phyloP scores from a whole-genome alignment of 345 rosid species.

The Citrus medica region DNA sequence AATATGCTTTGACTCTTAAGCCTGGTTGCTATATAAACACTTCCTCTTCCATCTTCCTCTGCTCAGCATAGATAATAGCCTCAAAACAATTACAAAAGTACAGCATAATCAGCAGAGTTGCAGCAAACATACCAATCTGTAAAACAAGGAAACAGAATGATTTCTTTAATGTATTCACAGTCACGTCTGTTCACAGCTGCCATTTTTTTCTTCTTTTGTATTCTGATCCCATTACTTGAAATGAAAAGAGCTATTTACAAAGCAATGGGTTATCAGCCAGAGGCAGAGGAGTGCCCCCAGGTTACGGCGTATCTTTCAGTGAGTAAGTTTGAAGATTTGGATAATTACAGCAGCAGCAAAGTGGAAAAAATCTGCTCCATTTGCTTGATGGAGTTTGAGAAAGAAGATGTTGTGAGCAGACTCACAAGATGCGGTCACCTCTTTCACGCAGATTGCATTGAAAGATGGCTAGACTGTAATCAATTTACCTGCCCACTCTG shows the following conservation, averaged over 20 bases:
- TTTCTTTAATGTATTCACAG: slow-evolving; percentile 37
- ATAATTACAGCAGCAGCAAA: background rate
- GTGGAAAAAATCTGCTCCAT: slow-evolving; percentile 47
- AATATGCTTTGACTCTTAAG: background rate
- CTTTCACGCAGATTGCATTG: slow-evolving; percentile 62
- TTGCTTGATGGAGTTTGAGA: slow-evolving; percentile 55
- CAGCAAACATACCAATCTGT: background rate
- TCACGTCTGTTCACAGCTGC: slow-evolving; percentile 44
- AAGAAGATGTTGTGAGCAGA: slow-evolving; percentile 49
- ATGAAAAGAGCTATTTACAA: slow-evolving; percentile 22
- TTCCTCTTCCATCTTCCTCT: background rate
- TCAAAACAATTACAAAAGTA: too few relatives aligned
- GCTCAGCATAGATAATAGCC: too few relatives aligned
- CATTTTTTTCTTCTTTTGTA: slow-evolving; percentile 51
- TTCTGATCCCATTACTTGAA: slow-evolving; percentile 46
- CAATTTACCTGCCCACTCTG: slow-evolving; percentile 83
- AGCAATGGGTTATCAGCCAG: slow-evolving; percentile 6
- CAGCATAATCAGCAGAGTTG: background rate
- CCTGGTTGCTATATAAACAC: background rate
- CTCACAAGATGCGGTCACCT: slow-evolving; percentile 57
- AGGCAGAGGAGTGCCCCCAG: slow-evolving; percentile 2
- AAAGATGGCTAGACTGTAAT: slow-evolving; percentile 50
- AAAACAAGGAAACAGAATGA: slow-evolving; percentile 28
- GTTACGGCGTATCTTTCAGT: slow-evolving; percentile 20
- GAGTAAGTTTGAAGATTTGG: slow-evolving; percentile 35